Evolutionary conservation across 2,329 filamentous ascomycete genomes (phyloP).

Genomic region (Fusarium sp.): DNA sequence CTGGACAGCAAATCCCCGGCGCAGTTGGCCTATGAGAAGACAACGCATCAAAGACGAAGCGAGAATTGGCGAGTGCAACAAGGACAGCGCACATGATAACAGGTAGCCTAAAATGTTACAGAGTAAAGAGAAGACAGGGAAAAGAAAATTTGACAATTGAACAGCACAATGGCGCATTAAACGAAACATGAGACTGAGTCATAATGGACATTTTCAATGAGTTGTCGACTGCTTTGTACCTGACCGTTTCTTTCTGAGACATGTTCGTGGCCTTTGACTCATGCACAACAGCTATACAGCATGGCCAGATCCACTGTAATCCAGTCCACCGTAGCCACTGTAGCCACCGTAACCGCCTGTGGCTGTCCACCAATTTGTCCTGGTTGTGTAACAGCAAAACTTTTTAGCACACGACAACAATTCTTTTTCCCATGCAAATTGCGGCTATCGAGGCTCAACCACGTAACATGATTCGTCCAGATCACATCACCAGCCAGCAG

Average conservation of each 20-base stretch:
- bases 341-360: slow-evolving; percentile 1
- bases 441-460: slow-evolving; percentile 8
- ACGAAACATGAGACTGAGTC: not conserved
- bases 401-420: not conserved
- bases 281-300: slow-evolving; percentile 8
- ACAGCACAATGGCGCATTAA: not conserved
- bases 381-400: slow-evolving; percentile 6
- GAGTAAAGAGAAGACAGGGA: not conserved
- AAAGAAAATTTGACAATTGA: not conserved
- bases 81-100: slow-evolving; percentile 10
- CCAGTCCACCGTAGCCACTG: not conserved
- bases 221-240: not conserved
- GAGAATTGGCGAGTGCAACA: slow-evolving; percentile 27
- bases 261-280: slow-evolving; percentile 23
- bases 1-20: not conserved
- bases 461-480: slow-evolving; percentile 27
- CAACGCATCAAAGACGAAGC: not conserved
- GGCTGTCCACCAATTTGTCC: not conserved
- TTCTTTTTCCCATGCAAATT: slow-evolving; percentile 9
- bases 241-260: not conserved
- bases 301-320: slow-evolving; percentile 12
- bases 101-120: not conserved
- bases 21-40: not conserved
- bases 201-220: not conserved
- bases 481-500: not conserved